phyloP scores from a whole-genome alignment of 805 yeast species.

The Nadsonia fulvescens region DNA sequence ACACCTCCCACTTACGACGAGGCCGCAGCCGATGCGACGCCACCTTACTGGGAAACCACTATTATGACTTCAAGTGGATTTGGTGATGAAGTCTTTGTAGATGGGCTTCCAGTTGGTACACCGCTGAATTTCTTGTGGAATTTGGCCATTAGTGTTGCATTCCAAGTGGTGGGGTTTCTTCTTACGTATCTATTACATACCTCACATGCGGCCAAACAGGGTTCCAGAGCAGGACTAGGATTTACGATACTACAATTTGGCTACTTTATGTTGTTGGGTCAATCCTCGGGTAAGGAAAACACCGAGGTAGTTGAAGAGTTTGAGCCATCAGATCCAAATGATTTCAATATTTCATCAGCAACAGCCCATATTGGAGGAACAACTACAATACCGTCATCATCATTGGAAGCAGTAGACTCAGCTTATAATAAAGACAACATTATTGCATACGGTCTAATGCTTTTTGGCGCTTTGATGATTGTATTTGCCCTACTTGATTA shows the following conservation, averaged over 20 bases:
- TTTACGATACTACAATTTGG: constrained; percentile 63
- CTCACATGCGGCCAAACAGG: constrained; percentile 92
- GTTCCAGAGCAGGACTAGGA: constrained; percentile 85
- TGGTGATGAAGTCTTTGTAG: constrained; percentile 78
- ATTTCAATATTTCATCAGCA: constrained; percentile 24
- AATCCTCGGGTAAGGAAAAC: too few species aligned
- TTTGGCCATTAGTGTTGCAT: constrained; percentile 69
- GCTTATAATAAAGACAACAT: constrained; percentile 3
- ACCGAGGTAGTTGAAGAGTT: too few species aligned
- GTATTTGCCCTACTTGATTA: constrained; percentile 57
- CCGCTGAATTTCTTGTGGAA: constrained; percentile 84
- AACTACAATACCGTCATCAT: constrained; percentile 7
- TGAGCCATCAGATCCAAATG: constrained; percentile 41
- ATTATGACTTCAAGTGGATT: constrained; percentile 59
- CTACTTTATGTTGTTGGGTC: constrained; percentile 31
- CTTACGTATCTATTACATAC: constrained; percentile 83
- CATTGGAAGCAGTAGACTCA: constrained; percentile 3
- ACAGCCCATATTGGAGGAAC: constrained; percentile 10
- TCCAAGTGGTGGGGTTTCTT: constrained; percentile 85
- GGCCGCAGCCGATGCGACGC: constrained; percentile 84
- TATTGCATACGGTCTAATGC: constrained; percentile 19
- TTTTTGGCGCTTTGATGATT: constrained; percentile 49
- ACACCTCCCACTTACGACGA: constrained; percentile 81
- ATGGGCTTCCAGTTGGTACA: constrained; percentile 90
- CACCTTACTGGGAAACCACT: constrained; percentile 92